Conservation (phyloP, 2,329 filamentous ascomycete genomes). For the Nemania sp. region DNA sequence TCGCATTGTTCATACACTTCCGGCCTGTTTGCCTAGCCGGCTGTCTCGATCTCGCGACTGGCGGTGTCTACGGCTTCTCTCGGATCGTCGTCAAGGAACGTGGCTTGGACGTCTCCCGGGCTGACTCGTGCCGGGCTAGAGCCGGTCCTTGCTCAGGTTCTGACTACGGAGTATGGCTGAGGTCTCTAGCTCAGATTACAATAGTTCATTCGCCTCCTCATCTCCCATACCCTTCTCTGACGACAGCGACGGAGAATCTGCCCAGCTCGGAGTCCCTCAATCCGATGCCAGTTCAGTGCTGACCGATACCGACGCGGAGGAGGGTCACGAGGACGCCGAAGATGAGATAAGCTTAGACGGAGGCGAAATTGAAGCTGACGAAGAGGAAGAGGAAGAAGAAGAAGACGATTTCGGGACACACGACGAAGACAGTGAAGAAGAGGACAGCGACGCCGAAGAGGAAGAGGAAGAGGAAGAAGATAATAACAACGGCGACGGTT, state of each 20-base stretch:
- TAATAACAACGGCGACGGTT: not conserved
- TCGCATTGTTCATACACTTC: too few species aligned
- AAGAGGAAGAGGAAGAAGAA: not conserved
- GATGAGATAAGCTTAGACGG: not conserved
- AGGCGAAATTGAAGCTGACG: not conserved
- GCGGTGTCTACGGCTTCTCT: too few species aligned
- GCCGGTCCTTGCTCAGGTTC: not conserved
- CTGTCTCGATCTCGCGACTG: too few species aligned
- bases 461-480: not conserved
- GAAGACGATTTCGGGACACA: not conserved
- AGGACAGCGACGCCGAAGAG: not conserved
- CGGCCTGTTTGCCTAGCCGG: too few species aligned
- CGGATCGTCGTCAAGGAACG: too few species aligned
- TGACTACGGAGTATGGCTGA: constrained; percentile 29
- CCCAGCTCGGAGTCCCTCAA: not conserved
- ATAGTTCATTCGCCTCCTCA: not conserved
- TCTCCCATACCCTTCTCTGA: not conserved
- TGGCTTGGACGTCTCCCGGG: too few species aligned
- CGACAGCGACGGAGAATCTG: constrained; percentile 12
- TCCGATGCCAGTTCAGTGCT: constrained; percentile 7
- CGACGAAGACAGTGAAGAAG: constrained; percentile 8
- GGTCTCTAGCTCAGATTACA: constrained; percentile 26
- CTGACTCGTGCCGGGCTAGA: not conserved
- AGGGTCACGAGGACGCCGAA: not conserved
- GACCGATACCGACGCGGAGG: constrained; percentile 3